Evolutionary conservation across 2,329 filamentous ascomycete species (phyloP).

Genomic region (Talaromyces sp.): DNA sequence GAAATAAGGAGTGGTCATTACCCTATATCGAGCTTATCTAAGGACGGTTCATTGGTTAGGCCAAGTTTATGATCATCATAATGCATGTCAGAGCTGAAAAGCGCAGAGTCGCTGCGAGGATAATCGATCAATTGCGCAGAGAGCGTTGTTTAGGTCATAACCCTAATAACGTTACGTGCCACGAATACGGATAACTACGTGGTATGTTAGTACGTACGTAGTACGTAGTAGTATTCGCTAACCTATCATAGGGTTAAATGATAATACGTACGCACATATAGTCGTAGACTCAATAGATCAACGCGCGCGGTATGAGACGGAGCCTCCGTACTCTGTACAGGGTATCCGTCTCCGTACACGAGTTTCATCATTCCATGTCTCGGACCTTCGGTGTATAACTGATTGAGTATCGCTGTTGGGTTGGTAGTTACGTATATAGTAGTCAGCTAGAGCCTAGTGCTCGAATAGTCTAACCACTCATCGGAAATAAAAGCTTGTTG

Average conservation of each 20-base stretch:
- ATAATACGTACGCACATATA: neutral
- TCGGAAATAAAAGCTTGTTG: neutral
- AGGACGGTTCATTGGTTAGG: neutral
- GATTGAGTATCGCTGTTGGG: neutral
- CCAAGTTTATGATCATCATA: neutral
- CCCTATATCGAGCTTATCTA: neutral
- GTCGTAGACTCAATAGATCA: neutral
- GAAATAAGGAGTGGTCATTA: neutral
- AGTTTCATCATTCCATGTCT: neutral
- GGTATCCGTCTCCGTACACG: neutral
- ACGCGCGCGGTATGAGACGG: neutral
- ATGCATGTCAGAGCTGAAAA: neutral
- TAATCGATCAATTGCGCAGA: neutral
- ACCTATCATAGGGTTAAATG: neutral
- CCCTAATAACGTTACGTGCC: neutral
- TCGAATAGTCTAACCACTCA: neutral
- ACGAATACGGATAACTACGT: neutral
- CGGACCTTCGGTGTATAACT: neutral
- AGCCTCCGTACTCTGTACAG: neutral
- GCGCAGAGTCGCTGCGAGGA: neutral
- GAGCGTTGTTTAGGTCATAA: neutral
- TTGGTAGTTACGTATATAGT: too few species aligned
- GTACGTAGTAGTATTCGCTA: too few species aligned
- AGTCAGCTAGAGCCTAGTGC: neutral
- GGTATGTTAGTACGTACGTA: neutral